phyloP scores from a whole-genome alignment of 768 basidiomycete species.

The Steccherinum ochraceum region DNA sequence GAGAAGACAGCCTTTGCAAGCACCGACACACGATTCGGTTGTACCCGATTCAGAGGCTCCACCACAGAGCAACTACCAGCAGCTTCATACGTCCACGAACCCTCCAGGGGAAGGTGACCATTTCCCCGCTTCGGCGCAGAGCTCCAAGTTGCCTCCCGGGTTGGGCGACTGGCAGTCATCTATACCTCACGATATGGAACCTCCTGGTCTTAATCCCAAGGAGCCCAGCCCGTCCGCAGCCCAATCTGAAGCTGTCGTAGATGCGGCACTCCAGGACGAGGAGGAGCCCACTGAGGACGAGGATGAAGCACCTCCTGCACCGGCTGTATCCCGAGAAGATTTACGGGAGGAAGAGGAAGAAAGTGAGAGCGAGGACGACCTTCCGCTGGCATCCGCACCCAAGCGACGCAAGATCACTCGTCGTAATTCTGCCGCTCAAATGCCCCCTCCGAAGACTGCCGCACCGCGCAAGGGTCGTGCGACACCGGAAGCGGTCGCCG shows the following conservation, averaged over 20 bases:
- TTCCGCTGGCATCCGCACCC: conserved; percentile 34
- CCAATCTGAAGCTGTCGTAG: not conserved
- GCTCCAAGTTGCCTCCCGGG: not conserved
- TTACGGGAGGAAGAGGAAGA: conserved; percentile 28
- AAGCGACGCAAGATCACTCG: conserved; percentile 9
- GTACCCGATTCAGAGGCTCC: conserved; percentile 63
- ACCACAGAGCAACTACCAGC: conserved; percentile 17
- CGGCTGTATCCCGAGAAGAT: conserved; percentile 4
- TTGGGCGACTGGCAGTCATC: not conserved
- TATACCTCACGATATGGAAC: not conserved
- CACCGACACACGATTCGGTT: conserved; percentile 19
- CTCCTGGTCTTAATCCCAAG: not conserved
- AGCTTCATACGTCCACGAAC: not conserved
- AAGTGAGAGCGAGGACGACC: conserved; percentile 32
- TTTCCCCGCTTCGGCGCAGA: not conserved
- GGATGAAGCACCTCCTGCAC: conserved; percentile 14
- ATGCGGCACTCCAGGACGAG: not conserved
- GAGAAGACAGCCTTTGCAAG: conserved; percentile 3
- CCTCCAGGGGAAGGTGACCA: not conserved
- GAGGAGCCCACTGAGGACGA: conserved; percentile 11
- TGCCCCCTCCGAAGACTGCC: not conserved
- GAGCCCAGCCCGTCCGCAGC: not conserved
- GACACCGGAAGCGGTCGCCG: too few species aligned
- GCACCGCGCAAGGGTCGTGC: not conserved
- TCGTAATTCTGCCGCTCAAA: not conserved